These are phyloP conservation scores for Teunomyces kruisii DNA, from an alignment of 805 yeast species.

Conservation along the genomic window DNA sequence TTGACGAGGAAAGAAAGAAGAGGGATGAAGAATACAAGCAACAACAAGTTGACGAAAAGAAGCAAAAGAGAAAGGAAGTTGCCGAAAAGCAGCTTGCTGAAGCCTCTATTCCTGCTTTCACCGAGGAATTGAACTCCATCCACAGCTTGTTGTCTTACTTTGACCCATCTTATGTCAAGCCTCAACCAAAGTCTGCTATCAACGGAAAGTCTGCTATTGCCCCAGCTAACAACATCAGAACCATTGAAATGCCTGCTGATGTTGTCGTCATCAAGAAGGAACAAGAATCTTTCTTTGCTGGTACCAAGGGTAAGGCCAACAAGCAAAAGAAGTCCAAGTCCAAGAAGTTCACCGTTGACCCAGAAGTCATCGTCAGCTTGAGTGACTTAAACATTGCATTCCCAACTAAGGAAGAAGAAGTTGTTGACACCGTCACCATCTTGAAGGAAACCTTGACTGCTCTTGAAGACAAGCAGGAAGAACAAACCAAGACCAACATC, in stretches of 20 bases:
- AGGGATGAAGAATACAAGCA: conserved; percentile 69
- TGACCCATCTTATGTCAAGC: conserved; percentile 74
- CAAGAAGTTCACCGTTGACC: conserved; percentile 68
- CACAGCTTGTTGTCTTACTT: conserved; percentile 70
- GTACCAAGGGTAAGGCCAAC: conserved; percentile 41
- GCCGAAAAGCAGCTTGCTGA: conserved; percentile 71
- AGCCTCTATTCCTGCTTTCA: conserved; percentile 82
- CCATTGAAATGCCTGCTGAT: conserved; percentile 61
- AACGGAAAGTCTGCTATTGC: conserved; percentile 17
- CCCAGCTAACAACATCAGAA: conserved; percentile 38
- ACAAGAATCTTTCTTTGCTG: conserved; percentile 57
- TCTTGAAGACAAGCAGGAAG: conserved; percentile 72
- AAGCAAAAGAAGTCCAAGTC: conserved; percentile 55
- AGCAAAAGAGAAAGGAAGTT: conserved; percentile 49
- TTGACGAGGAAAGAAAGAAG: conserved; percentile 67
- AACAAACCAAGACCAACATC: conserved; percentile 72
- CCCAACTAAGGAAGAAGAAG: conserved; percentile 75
- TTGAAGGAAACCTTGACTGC: conserved; percentile 72
- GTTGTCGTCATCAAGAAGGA: conserved; percentile 64
- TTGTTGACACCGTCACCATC: conserved; percentile 59
- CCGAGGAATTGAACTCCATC: conserved; percentile 72
- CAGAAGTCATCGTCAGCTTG: conserved; percentile 74
- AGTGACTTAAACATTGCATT: conserved; percentile 73
- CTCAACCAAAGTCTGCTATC: conserved; percentile 34
- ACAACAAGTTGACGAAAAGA: conserved; percentile 50